These are phyloP conservation scores for Moricandia arvensis DNA, from an alignment of 345 rosid genomes.

Conservation along the genomic window DNA sequence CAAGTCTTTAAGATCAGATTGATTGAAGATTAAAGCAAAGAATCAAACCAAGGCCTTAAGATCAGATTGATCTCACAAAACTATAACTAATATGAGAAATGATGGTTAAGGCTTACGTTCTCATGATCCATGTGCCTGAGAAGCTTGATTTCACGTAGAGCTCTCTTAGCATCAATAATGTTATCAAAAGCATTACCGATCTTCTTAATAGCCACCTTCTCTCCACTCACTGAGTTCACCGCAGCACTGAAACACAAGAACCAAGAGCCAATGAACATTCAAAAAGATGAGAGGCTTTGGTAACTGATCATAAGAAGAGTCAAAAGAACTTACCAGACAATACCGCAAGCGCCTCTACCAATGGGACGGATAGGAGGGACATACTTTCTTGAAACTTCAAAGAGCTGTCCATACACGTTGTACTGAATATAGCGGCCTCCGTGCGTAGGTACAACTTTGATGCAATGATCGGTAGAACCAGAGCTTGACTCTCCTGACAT, in stretches of 20 bases:
- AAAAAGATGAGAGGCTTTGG: slow-evolving; percentile 3
- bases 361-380: slow-evolving; percentile 97
- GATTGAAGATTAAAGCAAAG: background rate
- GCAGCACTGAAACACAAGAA: slow-evolving; percentile 63
- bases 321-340: slow-evolving; percentile 66
- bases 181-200: slow-evolving; percentile 96
- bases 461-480: slow-evolving; percentile 49
- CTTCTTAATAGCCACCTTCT: slow-evolving; percentile 97
- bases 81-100: background rate
- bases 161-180: slow-evolving; percentile 92
- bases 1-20: slow-evolving; percentile 8
- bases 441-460: slow-evolving; percentile 71
- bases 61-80: background rate
- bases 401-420: slow-evolving; percentile 93
- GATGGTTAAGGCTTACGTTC: slow-evolving; percentile 54
- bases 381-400: slow-evolving; percentile 90
- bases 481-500: slow-evolving; percentile 60
- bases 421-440: slow-evolving; percentile 94
- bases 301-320: background rate
- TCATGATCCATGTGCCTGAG: slow-evolving; percentile 93
- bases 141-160: slow-evolving; percentile 94
- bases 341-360: slow-evolving; percentile 97
- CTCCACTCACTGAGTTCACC: slow-evolving; percentile 73
- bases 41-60: slow-evolving; percentile 14
- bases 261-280: slow-evolving; percentile 18